Conservation (phyloP, 108 stramenopile species). For the Pseudonitzschia multiseries region DNA sequence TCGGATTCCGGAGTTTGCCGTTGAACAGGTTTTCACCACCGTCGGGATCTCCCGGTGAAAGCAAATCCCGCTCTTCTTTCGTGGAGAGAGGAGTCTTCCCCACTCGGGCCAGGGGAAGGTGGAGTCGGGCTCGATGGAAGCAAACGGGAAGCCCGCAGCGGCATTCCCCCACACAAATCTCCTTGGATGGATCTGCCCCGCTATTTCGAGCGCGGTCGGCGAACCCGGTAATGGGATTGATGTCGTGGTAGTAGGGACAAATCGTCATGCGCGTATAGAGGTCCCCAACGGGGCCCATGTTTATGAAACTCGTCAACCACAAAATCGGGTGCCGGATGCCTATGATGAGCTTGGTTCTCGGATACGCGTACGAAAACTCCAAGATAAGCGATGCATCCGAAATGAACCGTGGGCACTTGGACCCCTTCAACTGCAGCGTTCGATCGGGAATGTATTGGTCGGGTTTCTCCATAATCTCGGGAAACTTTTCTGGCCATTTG, state of each 20-base stretch:
- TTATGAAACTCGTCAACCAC: constrained; percentile 49
- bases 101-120: constrained; percentile 44
- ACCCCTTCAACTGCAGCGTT: constrained; percentile 19
- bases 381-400: constrained; percentile 1
- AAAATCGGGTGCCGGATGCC: constrained; percentile 43
- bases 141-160: constrained; percentile 39
- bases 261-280: constrained; percentile 24
- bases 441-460: not conserved
- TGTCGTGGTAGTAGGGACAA: not conserved
- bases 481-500: constrained; percentile 24
- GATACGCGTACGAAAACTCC: not conserved
- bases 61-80: constrained; percentile 19
- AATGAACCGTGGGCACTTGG: constrained; percentile 51
- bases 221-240: not conserved
- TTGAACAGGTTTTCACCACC: constrained; percentile 20
- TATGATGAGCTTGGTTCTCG: constrained; percentile 40
- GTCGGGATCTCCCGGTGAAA: constrained; percentile 34
- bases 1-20: constrained; percentile 23
- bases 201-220: not conserved
- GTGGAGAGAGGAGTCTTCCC: constrained; percentile 35
- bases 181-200: not conserved
- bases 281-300: constrained; percentile 34
- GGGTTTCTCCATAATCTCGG: constrained; percentile 5
- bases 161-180: constrained; percentile 24
- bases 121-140: constrained; percentile 47